Percentiles rank a stretch among this genome's conserved stretches.
Evolutionary conservation across 164 flowering plant species (phyloP).

Genomic region (Saururus chinensis): DNA sequence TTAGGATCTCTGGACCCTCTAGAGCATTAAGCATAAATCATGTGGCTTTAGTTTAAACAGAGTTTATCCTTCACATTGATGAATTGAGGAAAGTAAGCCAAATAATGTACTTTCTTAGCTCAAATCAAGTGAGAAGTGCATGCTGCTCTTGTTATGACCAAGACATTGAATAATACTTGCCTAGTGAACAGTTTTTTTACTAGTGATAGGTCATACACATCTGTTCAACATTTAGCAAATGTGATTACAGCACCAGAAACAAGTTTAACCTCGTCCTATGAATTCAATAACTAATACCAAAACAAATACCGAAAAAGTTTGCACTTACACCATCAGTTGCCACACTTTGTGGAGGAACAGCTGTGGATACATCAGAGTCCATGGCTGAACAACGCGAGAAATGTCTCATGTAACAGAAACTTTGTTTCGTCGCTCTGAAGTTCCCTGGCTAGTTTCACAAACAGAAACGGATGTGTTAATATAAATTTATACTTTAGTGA

Average conservation of each 20-base stretch:
- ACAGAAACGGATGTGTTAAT: conserved; percentile 10
- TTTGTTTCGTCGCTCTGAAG: conserved; percentile 28
- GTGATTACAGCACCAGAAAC: neutral
- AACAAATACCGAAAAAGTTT: conserved; percentile 6
- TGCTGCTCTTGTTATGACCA: neutral
- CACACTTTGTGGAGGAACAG: conserved; percentile 1
- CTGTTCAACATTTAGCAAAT: neutral
- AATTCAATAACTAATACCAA: conserved; percentile 6
- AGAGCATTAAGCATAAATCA: too few relatives aligned
- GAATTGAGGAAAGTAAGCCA: too few relatives aligned
- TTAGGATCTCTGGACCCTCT: too few relatives aligned
- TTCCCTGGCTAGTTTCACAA: conserved; percentile 46
- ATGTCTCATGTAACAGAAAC: conserved; percentile 18
- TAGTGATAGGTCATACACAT: neutral
- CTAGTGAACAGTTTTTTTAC: neutral
- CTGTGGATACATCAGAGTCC: conserved; percentile 4
- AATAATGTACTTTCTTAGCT: too few relatives aligned
- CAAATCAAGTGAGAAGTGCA: too few relatives aligned
- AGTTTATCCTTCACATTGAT: too few relatives aligned
- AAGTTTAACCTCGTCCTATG: neutral
- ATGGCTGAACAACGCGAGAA: conserved; percentile 25
- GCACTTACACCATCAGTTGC: conserved; percentile 4
- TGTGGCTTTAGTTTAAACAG: too few relatives aligned
- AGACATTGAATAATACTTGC: neutral
- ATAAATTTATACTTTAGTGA: neutral